These are phyloP conservation scores for Amaranthus hypochondriacus DNA, from an alignment of 148 eudicot genomes.

Conservation along the genomic window DNA sequence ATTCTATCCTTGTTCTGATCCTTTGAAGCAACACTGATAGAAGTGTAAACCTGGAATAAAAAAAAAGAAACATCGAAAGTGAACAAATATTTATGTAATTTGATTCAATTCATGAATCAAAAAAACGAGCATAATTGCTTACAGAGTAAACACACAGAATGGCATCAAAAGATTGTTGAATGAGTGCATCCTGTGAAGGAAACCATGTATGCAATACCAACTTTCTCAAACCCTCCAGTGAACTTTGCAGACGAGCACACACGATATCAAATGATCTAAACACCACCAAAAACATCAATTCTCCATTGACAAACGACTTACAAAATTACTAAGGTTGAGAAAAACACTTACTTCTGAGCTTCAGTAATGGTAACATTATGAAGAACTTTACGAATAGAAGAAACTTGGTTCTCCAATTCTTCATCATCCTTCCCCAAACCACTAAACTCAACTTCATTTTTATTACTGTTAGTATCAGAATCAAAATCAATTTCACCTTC, in stretches of 20 bases:
- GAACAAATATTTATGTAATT: neutral
- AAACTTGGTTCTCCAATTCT: slow-evolving; percentile 46
- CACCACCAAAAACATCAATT: slow-evolving; percentile 9
- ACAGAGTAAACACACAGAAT: slow-evolving; percentile 56
- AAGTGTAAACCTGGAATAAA: slow-evolving; percentile 49
- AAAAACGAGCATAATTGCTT: slow-evolving; percentile 26
- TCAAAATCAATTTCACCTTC: slow-evolving; percentile 88
- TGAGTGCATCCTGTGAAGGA: slow-evolving; percentile 47
- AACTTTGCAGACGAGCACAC: slow-evolving; percentile 47
- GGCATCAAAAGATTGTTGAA: slow-evolving; percentile 51
- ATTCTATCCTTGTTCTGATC: slow-evolving; percentile 52
- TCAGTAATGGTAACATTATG: slow-evolving; percentile 44
- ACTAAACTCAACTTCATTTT: slow-evolving; percentile 4
- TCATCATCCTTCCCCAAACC: slow-evolving; percentile 30
- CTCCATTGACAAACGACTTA: no score
- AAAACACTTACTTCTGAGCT: slow-evolving; percentile 53
- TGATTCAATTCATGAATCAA: neutral
- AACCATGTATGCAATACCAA: slow-evolving; percentile 44
- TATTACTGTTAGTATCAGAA: slow-evolving; percentile 18
- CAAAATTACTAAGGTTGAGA: neutral
- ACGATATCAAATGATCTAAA: slow-evolving; percentile 58
- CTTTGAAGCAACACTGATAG: slow-evolving; percentile 47
- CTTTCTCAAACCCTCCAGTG: slow-evolving; percentile 44
- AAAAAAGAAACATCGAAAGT: neutral
- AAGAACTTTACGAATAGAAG: slow-evolving; percentile 51